Base-by-base conservation (phyloP, 176 grass and related monocot genomes). In the Bolboschoenus planiculmis region DNA sequence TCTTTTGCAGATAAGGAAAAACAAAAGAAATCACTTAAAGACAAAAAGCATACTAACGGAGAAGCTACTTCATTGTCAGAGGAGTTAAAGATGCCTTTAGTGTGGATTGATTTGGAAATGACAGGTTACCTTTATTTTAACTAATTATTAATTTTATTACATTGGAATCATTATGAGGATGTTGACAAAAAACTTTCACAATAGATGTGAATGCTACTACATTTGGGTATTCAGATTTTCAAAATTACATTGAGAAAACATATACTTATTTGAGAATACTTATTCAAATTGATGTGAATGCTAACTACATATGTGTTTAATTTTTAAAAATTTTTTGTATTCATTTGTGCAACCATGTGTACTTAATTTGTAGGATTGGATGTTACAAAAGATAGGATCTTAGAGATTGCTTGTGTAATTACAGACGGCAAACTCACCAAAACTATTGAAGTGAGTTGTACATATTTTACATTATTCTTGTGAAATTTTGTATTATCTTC, bases 21-120 rank as follows among this genome's bases (percentile, higher is more conserved):
- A 21, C 73, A 83, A 33, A 79, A 83, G 56, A 55, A 77, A 55
- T 46, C 26, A 53, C 42, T 31, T n/a, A 34, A 75, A 29, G 60
- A 56, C 70, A 83, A 83, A 36, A 86, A 84, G 35, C n/a, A n/a
- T 54, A 72, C 90, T 30, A 85, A 66, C 60, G 79, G 34, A 84
- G 58, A 16, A 20, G 65, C 81, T 47, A 77, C 63, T 27, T 79
- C 84, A 84, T 93, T 84, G 40, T 87, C 86, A 14, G 26, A 53
- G 78, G 76, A 88, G 67, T 92, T 89, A 83, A 92, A 53, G 78
- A 90, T 90, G 91, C 90, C 94, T 58, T 91, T 94, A 65, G 94
- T 94, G 26, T 97, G 94, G 91, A 94, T 97, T 76, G 94, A 97
- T 80, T 78, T 97, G 88, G 94, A 97, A 97, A 94, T 97, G 94